These are phyloP conservation scores for Talaromyces islandicus DNA, from an alignment of 2,329 filamentous ascomycete species.

Conservation along the genomic window DNA sequence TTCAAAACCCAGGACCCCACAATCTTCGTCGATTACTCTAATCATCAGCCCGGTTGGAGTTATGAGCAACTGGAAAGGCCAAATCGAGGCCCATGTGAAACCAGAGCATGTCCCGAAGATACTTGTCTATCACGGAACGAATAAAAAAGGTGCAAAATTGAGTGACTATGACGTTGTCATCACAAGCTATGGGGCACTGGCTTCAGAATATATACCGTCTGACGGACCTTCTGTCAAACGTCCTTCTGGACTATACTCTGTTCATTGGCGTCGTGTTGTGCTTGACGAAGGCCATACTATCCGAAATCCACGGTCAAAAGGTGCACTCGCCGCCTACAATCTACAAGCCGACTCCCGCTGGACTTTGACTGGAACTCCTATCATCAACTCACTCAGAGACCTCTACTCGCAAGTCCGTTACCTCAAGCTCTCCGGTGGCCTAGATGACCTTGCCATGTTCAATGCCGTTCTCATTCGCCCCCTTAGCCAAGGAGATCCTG, in stretches of 20 bases:
- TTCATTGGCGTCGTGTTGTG: constrained; percentile 72
- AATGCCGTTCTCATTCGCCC: constrained; percentile 65
- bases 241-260: constrained; percentile 51
- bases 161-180: constrained; percentile 68
- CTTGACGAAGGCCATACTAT: constrained; percentile 81
- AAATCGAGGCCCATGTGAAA: constrained; percentile 67
- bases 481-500: constrained; percentile 51
- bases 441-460: constrained; percentile 69
- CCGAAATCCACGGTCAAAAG: constrained; percentile 69
- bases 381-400: constrained; percentile 76
- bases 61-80: constrained; percentile 85
- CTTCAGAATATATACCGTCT: constrained; percentile 55
- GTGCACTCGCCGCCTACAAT: constrained; percentile 60
- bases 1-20: constrained; percentile 33
- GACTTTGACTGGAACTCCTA: constrained; percentile 75
- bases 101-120: constrained; percentile 58
- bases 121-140: constrained; percentile 66
- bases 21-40: constrained; percentile 58
- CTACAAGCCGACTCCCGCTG: constrained; percentile 68
- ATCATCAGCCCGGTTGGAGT: constrained; percentile 78
- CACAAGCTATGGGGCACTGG: constrained; percentile 75
- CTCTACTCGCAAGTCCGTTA: constrained; percentile 76
- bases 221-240: constrained; percentile 22
- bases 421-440: constrained; percentile 66
- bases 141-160: constrained; percentile 52